Evolutionary conservation across 768 basidiomycete species (phyloP), one percentile per base, ranked within the genome.

Genomic region (Boletus huronensis): DNA sequence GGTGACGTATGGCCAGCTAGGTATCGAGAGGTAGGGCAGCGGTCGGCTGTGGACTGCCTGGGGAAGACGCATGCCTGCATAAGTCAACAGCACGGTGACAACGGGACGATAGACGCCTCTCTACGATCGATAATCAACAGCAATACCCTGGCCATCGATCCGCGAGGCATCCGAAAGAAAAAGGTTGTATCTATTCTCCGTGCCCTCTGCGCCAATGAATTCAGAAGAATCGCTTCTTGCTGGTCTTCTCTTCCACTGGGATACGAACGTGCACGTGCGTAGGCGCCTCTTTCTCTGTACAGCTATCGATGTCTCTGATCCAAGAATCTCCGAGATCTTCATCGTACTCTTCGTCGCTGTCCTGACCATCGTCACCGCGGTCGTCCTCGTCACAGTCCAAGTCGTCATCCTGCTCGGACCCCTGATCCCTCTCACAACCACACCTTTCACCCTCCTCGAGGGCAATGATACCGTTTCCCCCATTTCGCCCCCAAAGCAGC

Each of bases 281-380:
- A 32, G 81, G 79, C 16, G 57, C 55, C 8, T 70, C 69, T n/a
- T 75, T 78, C 48, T 44, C 64, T 23, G 87, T 84, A 68, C 93
- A 96, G 21, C 85, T 74, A 40, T 72, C 77, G 61, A 98, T 84
- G 56, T 70, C 74, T 75, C 81, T 83, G 55, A 99, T 65, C 97
- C 97, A 99, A 60, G 86, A 79, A 67, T 99, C 96, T 1, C 90
- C 91, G 46, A 86, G 82, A 52, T 90, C 84, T 68, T 85, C 87
- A 46, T 85, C 87, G 59, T 81, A 88, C 44, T 62, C 68, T 16
- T 58, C 57, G 13, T 57, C 61, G 40, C 61, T 53, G 17, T 55
- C 64, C 25, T 42, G 38, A 28, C 29, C 57, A 28, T 60, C 52
- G 10, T 53, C 50, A 8, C 44, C 45, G 9, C 69, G 74, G 9